Evolutionary conservation across 2,329 filamentous ascomycete species (phyloP), one percentile per base, ranked within the genome.

Genomic region (Tolypocladium ophioglossoides): DNA sequence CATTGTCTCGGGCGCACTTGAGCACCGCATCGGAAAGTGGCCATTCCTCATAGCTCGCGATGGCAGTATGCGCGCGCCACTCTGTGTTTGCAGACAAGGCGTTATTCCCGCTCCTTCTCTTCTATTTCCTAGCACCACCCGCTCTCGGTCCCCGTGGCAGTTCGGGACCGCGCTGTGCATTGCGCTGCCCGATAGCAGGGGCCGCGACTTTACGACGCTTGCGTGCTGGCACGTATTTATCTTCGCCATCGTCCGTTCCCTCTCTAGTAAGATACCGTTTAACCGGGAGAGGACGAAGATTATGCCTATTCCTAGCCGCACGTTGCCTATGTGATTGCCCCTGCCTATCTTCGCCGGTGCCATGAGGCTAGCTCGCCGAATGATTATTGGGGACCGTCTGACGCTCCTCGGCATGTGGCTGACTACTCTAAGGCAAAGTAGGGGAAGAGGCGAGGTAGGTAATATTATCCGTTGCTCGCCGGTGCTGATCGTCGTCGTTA

Each of bases 11-110:
- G 20, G n/a, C 46, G 52, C 52, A 30, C 9, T 47, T 53, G 11
- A 53, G 52, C 40, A 50, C 34, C 1, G 52, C 20, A 22, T 53
- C 40, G 44, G 39, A 22, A 53, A 49, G 44, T 46, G 22, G 32
- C 44, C 44, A 47, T 48, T 35, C 41, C 41, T 53, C 44, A 22
- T 53, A 37, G 52, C 52, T 53, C 20, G 34, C 44, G 27, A 53
- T 24, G 11, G 22, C 9, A 40, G 50, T 30, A 32, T 27, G 34
- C 4, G 24, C 40, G n/a, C 20, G 22, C 16, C 6, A 20, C 16
- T 52, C 22, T 44, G 8, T 52, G 32, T 47, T 41, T 52, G 20
- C n/a, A 38, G 44, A 32, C 32, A 39, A 47, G 40, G 27, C 30
- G 30, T 32, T 48, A 32, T 52, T 30, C 39, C 39, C 47, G 32